These are phyloP conservation scores for Tricholoma saponaceum DNA, from an alignment of 768 basidiomycete species.

Conservation along the genomic window DNA sequence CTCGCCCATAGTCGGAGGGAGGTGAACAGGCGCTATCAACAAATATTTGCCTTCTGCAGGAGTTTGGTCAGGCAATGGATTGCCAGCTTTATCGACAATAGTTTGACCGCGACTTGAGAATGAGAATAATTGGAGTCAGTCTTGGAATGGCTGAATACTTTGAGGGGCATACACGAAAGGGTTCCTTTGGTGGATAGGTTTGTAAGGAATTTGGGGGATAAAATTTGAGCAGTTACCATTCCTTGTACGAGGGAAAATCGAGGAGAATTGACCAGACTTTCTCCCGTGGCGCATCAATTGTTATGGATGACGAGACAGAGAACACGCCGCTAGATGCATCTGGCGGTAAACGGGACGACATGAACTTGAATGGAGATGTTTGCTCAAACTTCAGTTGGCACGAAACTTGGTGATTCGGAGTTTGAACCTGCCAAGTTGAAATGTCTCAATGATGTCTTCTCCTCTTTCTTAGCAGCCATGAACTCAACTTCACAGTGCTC, in stretches of 20 bases:
- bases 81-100: constrained; percentile 35
- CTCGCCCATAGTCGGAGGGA: constrained; percentile 55
- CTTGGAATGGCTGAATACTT: not conserved
- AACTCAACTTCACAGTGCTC: no score
- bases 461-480: no score
- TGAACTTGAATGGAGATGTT: no score
- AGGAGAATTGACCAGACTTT: constrained; percentile 57
- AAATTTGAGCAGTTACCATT: constrained; percentile 42
- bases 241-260: constrained; percentile 58
- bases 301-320: constrained; percentile 36
- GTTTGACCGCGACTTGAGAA: constrained; percentile 44
- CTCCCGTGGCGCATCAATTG: constrained; percentile 59
- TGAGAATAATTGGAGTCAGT: not conserved
- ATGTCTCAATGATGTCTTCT: no score
- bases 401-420: no score
- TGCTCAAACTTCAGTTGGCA: no score
- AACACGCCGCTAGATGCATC: constrained; percentile 41
- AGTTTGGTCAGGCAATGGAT: constrained; percentile 42
- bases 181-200: constrained; percentile 42
- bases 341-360: constrained; percentile 31
- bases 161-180: constrained; percentile 51
- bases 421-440: no score
- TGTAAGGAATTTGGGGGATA: not conserved
- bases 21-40: constrained; percentile 46
- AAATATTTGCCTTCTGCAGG: constrained; percentile 46